Conservation (phyloP, 2,329 filamentous ascomycete genomes). For the Phialocephala subalpina region DNA sequence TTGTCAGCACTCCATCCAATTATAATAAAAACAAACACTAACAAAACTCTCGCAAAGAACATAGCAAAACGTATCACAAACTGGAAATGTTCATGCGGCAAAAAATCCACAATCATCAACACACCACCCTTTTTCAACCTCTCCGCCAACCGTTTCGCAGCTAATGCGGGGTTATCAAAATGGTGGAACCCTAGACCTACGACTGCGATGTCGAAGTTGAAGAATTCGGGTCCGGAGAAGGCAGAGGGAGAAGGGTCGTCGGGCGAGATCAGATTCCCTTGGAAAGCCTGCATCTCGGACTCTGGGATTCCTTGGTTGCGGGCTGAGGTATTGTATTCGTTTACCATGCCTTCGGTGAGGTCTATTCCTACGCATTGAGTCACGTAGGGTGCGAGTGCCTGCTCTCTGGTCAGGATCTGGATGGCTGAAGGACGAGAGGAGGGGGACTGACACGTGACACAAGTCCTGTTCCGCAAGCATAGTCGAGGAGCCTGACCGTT, state of each 20-base stretch:
- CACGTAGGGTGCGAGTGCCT: conserved; percentile 68
- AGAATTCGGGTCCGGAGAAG: conserved; percentile 64
- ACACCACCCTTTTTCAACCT: conserved; percentile 72
- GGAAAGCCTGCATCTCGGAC: conserved; percentile 62
- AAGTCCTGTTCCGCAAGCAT: conserved; percentile 77
- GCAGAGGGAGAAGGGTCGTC: conserved; percentile 57
- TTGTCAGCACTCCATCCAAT: conserved; percentile 3
- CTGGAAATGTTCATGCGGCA: conserved; percentile 54
- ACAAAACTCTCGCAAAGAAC: not conserved
- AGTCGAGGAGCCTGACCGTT: conserved; percentile 69
- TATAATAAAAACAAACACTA: not conserved
- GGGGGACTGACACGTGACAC: conserved; percentile 63
- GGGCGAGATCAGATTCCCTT: conserved; percentile 63
- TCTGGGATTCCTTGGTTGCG: conserved; percentile 59
- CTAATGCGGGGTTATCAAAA: conserved; percentile 69
- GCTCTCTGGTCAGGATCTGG: not conserved
- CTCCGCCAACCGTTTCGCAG: conserved; percentile 64
- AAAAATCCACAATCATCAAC: conserved; percentile 73
- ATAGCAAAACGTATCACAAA: conserved; percentile 2
- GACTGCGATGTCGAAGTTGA: conserved; percentile 72
- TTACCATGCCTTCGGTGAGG: conserved; percentile 75
- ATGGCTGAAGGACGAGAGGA: conserved; percentile 21
- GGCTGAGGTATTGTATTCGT: conserved; percentile 69
- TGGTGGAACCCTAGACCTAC: conserved; percentile 73
- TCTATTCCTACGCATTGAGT: conserved; percentile 74